Percentiles rank a stretch among this genome's conserved stretches.
phyloP scores from a whole-genome alignment of 768 basidiomycete genomes.

The Cyclocybe aegerita region DNA sequence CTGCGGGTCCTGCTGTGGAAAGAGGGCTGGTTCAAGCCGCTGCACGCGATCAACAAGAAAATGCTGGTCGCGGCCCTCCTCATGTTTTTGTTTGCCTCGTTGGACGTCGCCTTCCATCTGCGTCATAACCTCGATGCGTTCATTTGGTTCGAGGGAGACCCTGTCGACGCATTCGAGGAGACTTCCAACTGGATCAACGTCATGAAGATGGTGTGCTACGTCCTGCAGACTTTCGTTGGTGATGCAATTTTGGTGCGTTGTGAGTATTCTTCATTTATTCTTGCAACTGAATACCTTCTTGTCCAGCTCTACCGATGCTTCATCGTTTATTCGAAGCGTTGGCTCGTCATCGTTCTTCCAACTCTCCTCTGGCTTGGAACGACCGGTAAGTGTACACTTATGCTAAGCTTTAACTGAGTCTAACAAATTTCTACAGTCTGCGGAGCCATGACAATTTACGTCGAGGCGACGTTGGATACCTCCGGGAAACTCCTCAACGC shows the following conservation, averaged over 20 bases:
- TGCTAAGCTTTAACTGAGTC: not conserved
- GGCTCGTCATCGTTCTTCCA: slow-evolving; percentile 28
- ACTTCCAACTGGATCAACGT: slow-evolving; percentile 40
- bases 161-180: slow-evolving; percentile 31
- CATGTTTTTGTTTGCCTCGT: slow-evolving; percentile 38
- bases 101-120: slow-evolving; percentile 41
- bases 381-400: slow-evolving; percentile 23
- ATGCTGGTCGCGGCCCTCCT: slow-evolving; percentile 36
- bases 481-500: slow-evolving; percentile 26
- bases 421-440: slow-evolving; percentile 23
- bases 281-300: not conserved
- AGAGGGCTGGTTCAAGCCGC: slow-evolving; percentile 26
- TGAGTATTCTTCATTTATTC: not conserved
- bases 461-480: slow-evolving; percentile 28
- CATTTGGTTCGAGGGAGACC: slow-evolving; percentile 30
- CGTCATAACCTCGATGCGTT: slow-evolving; percentile 42
- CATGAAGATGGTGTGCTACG: slow-evolving; percentile 40
- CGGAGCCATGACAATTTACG: slow-evolving; percentile 29
- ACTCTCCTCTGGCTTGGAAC: slow-evolving; percentile 34
- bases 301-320: slow-evolving; percentile 37
- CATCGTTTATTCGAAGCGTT: slow-evolving; percentile 31
- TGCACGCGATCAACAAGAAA: slow-evolving; percentile 24
- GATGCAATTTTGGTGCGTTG: slow-evolving; percentile 39
- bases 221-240: slow-evolving; percentile 41
- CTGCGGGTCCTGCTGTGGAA: slow-evolving; percentile 31